These are phyloP conservation scores for Gossypium mustelinum DNA, from an alignment of 345 rosid species.

Conservation along the genomic window DNA sequence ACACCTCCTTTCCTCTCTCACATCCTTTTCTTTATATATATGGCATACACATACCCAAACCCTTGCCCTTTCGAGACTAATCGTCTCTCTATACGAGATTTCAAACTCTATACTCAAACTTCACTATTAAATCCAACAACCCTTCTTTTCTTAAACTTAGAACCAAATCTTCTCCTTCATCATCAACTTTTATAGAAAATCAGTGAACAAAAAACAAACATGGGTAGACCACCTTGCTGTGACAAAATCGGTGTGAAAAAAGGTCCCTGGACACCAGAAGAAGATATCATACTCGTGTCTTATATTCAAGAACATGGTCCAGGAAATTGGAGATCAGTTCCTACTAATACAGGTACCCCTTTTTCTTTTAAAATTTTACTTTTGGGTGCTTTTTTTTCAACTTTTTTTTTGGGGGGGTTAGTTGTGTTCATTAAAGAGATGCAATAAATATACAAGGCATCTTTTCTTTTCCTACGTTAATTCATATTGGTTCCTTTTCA, in stretches of 20 bases:
- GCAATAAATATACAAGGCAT: constrained; percentile 23
- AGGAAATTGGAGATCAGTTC: constrained; percentile 93
- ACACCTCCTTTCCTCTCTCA: background rate
- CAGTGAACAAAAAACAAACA: constrained; percentile 8
- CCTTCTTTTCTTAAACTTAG: no score
- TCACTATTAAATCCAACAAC: background rate
- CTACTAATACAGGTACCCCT: constrained; percentile 62
- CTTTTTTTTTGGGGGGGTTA: constrained; percentile 20
- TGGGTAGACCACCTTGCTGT: constrained; percentile 94
- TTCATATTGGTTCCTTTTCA: background rate
- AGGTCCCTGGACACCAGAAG: constrained; percentile 99
- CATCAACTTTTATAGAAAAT: background rate
- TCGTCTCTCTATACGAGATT: constrained; percentile 18
- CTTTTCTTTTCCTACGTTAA: background rate
- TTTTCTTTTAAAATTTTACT: constrained; percentile 1
- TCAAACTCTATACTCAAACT: background rate
- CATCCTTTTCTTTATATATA: constrained; percentile 19
- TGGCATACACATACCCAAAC: background rate
- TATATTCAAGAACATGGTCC: constrained; percentile 90
- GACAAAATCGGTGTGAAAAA: constrained; percentile 82
- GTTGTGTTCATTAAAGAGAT: constrained; percentile 44
- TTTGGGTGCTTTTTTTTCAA: background rate
- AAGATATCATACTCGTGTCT: constrained; percentile 86
- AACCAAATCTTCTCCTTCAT: background rate
- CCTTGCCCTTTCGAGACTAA: constrained; percentile 20